Conservation (phyloP, 805 yeast genomes). For the Zygosaccharomyces bailii region DNA sequence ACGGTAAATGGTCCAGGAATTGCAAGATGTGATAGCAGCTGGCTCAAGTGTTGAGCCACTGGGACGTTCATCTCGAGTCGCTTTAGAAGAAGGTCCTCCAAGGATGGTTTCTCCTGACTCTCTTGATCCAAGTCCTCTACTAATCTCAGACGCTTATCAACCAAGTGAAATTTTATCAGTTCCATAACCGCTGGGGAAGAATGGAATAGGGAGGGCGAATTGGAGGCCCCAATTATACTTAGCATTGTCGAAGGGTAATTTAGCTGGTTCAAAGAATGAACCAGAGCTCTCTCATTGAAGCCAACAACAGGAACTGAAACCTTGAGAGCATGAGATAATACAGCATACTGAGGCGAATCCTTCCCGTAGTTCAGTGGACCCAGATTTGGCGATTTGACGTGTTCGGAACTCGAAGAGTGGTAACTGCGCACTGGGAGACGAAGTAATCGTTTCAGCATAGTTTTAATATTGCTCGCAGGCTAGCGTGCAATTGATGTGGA, state of each 20-base stretch:
- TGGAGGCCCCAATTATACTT: constrained; percentile 32
- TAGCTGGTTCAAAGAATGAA: constrained; percentile 28
- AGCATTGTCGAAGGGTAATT: constrained; percentile 29
- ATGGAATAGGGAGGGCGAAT: constrained; percentile 33
- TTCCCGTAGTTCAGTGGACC: constrained; percentile 28
- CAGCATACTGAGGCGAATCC: constrained; percentile 29
- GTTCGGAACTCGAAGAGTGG: constrained; percentile 28
- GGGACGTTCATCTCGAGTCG: constrained; percentile 46
- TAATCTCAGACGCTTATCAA: constrained; percentile 46
- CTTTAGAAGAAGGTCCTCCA: constrained; percentile 44
- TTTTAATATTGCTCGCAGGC: no score
- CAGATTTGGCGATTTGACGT: constrained; percentile 18
- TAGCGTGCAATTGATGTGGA: no score
- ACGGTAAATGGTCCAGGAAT: constrained; percentile 57
- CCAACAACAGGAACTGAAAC: constrained; percentile 33
- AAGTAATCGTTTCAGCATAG: not conserved
- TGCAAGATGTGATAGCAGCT: constrained; percentile 53
- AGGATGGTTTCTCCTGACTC: constrained; percentile 32
- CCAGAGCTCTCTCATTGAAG: constrained; percentile 33
- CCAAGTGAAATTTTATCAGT: constrained; percentile 54
- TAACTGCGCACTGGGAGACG: constrained; percentile 19
- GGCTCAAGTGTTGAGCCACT: constrained; percentile 35
- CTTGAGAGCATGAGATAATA: constrained; percentile 28
- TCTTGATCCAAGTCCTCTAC: constrained; percentile 33
- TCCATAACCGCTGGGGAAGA: constrained; percentile 39